Conservation (phyloP, 2,329 filamentous ascomycete genomes). For the Herpotrichia juniperi region DNA sequence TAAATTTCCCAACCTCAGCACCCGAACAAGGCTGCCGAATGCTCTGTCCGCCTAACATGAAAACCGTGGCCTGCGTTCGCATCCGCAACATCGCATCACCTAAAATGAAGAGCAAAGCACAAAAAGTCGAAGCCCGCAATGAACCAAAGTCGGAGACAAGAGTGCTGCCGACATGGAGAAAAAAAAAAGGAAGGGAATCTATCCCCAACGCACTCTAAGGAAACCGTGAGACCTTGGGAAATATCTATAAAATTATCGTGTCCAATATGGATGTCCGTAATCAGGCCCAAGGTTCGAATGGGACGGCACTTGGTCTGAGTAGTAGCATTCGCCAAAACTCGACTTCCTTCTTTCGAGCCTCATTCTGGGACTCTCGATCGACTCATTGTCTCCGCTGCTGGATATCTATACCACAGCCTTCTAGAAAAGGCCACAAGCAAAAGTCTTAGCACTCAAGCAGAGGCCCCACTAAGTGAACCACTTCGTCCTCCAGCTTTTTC, state of each 20-base stretch:
- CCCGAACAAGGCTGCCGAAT: neutral
- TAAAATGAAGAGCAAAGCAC: neutral
- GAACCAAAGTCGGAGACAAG: neutral
- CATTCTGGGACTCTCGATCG: no score
- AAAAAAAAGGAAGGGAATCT: constrained; percentile 8
- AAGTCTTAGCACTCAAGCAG: neutral
- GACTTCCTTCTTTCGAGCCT: neutral
- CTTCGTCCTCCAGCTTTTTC: neutral
- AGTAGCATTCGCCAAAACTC: neutral
- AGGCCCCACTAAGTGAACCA: neutral
- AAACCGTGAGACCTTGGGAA: constrained; percentile 1
- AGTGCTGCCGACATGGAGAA: neutral
- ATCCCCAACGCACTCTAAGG: constrained; percentile 8
- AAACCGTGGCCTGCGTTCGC: neutral
- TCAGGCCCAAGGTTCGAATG: neutral
- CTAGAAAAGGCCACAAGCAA: neutral
- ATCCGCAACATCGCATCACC: neutral
- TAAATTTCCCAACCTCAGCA: no score
- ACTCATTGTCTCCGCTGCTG: neutral
- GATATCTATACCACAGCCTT: neutral
- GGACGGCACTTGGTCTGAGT: neutral
- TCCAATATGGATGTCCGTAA: neutral
- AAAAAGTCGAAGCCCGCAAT: neutral
- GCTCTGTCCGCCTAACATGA: neutral
- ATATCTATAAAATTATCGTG: constrained; percentile 2